phyloP scores from a whole-genome alignment of 148 eudicot species.

The Rhododendron mucronatum region DNA sequence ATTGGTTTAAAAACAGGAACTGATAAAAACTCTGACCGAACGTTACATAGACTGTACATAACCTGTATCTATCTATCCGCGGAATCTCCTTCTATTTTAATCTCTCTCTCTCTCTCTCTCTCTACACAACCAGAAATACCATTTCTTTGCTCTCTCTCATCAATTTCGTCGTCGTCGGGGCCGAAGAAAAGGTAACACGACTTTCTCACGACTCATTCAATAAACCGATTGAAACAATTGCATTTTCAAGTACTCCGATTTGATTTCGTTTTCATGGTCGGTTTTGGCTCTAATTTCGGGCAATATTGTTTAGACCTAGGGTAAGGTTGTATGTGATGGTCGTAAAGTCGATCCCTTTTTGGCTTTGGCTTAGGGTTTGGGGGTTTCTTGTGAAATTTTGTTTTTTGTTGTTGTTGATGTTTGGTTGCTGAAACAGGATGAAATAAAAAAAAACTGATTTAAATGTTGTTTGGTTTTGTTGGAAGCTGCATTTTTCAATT shows the following conservation, averaged over 20 bases:
- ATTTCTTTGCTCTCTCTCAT: not conserved
- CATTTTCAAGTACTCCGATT: slow-evolving; percentile 1
- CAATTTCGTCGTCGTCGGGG: slow-evolving; percentile 2
- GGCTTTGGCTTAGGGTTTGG: not conserved
- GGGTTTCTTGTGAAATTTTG: not conserved
- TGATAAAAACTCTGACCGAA: not conserved
- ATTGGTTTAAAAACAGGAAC: not conserved
- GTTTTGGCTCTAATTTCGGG: not conserved
- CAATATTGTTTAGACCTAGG: not conserved
- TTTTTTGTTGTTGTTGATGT: not conserved
- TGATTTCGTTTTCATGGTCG: not conserved
- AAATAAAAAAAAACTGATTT: not conserved
- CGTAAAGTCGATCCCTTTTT: not conserved
- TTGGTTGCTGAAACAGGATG: not conserved
- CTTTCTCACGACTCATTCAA: slow-evolving; percentile 1
- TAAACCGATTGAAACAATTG: not conserved
- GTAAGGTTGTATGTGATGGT: not conserved
- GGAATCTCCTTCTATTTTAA: not conserved
- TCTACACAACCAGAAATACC: not conserved
- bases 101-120: not conserved
- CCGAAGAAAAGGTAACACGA: slow-evolving; percentile 1
- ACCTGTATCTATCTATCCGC: not conserved
- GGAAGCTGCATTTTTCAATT: not conserved
- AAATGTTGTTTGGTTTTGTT: not conserved
- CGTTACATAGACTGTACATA: not conserved